Evolutionary conservation across 345 rosid species (phyloP).

Genomic region (Psidium friedrichsthalianum): DNA sequence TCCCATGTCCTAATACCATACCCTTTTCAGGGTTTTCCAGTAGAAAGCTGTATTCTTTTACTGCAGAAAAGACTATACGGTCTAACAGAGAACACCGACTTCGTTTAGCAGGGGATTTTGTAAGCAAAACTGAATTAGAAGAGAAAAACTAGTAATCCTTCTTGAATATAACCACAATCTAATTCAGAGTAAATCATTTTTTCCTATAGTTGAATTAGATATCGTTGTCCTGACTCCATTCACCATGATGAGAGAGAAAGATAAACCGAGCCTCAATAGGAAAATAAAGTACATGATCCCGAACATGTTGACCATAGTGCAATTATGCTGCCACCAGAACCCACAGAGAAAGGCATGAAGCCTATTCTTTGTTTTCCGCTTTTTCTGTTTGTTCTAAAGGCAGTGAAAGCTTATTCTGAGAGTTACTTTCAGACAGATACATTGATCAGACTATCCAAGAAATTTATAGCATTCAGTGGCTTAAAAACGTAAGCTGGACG

Average conservation of each 20-base stretch:
- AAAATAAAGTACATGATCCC: not conserved
- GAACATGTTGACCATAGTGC: not conserved
- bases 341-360: not conserved
- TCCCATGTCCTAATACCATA: not conserved
- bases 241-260: not conserved
- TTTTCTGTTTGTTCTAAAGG: not conserved
- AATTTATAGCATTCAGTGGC: not conserved
- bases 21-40: not conserved
- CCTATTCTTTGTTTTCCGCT: not conserved
- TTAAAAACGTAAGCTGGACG: not conserved
- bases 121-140: not conserved
- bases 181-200: not conserved
- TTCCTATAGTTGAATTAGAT: not conserved
- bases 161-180: not conserved
- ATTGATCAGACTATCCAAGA: not conserved
- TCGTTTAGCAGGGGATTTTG: not conserved
- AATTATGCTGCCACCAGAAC: not conserved
- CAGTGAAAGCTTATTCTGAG: not conserved
- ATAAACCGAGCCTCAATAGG: not conserved
- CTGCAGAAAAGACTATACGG: not conserved
- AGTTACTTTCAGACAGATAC: not conserved
- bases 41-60: not conserved
- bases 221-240: not conserved
- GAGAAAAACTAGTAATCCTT: not conserved
- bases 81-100: not conserved